These are phyloP conservation scores for Paracoccidioides lutzii DNA, from an alignment of 2,329 filamentous ascomycete species.

Conservation along the genomic window DNA sequence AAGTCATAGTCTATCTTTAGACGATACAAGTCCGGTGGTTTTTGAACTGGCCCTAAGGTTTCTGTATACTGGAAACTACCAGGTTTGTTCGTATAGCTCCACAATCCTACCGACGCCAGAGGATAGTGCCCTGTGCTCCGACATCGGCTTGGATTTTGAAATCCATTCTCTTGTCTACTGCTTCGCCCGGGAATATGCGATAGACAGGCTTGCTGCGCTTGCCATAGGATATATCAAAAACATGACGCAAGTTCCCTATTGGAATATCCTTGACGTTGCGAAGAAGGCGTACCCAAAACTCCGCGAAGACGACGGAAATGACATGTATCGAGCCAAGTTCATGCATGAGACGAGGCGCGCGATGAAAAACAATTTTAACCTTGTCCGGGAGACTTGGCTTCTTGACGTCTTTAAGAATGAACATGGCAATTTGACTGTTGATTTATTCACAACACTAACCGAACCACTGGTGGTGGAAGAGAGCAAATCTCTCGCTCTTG, in stretches of 20 bases:
- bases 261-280: not conserved
- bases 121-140: not conserved
- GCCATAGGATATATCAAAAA: not conserved
- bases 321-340: not conserved
- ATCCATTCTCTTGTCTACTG: not conserved
- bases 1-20: not conserved
- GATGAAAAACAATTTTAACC: not conserved
- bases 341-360: not conserved
- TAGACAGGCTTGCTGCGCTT: not conserved
- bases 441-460: not conserved
- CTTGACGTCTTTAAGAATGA: not conserved
- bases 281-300: not conserved
- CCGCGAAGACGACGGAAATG: not conserved
- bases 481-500: not conserved
- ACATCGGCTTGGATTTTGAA: not conserved
- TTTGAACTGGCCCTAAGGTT: not conserved
- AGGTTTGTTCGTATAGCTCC: not conserved
- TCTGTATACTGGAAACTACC: not conserved
- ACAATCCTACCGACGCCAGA: not conserved
- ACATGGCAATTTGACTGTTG: not conserved
- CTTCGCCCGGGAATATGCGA: not conserved
- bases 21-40: not conserved
- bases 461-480: not conserved
- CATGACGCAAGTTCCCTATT: not conserved
- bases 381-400: not conserved